Evolutionary conservation across 805 yeast species (phyloP).

Genomic region (Phaffomyces thermotolerans): DNA sequence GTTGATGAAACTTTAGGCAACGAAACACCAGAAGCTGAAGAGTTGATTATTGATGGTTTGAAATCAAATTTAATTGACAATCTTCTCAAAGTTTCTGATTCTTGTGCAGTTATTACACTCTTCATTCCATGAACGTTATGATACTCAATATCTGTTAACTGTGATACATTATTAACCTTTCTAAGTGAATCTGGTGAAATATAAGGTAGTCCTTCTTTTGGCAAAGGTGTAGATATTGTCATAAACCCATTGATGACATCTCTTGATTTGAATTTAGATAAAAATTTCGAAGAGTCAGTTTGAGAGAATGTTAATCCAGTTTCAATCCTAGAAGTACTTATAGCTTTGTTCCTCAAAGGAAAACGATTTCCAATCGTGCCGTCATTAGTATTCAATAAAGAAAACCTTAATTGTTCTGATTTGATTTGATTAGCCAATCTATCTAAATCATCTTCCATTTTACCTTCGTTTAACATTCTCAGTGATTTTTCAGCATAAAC

Average conservation of each 20-base stretch:
- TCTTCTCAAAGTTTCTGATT: conserved; percentile 20
- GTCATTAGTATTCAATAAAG: neutral
- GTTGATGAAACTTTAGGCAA: conserved; percentile 11
- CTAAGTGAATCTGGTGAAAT: conserved; percentile 30
- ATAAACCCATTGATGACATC: conserved; percentile 22
- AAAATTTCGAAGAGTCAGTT: neutral
- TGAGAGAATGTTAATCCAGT: neutral
- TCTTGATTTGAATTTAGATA: neutral
- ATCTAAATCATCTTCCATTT: conserved; percentile 10
- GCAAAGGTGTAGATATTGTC: conserved; percentile 24
- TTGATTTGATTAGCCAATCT: conserved; percentile 13
- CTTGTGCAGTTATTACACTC: conserved; percentile 23
- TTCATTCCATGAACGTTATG: conserved; percentile 28
- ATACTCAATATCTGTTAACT: conserved; percentile 26
- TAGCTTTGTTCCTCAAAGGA: conserved; percentile 17
- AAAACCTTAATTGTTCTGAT: conserved; percentile 10
- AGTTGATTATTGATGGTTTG: conserved; percentile 19
- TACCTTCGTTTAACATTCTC: conserved; percentile 12
- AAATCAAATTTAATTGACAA: conserved; percentile 25
- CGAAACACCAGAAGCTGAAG: conserved; percentile 20
- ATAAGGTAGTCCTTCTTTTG: conserved; percentile 31
- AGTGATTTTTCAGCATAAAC: conserved; percentile 14
- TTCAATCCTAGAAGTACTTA: neutral
- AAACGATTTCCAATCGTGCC: conserved; percentile 5
- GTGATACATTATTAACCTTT: conserved; percentile 29